Evolutionary conservation across 441 rosid species (phyloP).

Genomic region (Populus hybrid): DNA sequence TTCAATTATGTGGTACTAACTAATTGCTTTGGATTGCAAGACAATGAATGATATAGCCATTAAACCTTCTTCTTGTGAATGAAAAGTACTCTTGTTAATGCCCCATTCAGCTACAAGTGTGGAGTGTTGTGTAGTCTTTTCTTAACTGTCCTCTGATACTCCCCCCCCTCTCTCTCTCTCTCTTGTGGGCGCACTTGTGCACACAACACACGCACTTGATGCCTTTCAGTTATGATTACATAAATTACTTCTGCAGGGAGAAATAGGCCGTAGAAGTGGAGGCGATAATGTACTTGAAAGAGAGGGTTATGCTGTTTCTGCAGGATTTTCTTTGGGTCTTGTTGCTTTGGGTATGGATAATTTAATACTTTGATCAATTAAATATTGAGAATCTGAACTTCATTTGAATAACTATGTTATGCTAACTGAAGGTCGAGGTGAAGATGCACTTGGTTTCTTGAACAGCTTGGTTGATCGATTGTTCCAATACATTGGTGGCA

Average conservation of each 20-base stretch:
- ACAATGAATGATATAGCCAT: not conserved
- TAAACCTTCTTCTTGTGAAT: not conserved
- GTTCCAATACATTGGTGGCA: slow-evolving; percentile 88
- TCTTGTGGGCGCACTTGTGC: not conserved
- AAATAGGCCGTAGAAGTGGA: slow-evolving; percentile 96
- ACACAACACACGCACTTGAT: slow-evolving; percentile 1
- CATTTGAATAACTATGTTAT: slow-evolving; percentile 21
- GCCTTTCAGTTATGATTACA: slow-evolving; percentile 19
- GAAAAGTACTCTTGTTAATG: not conserved
- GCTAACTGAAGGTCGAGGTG: slow-evolving; percentile 80
- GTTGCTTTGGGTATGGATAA: slow-evolving; percentile 78
- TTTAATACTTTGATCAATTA: not conserved
- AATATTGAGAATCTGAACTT: not conserved
- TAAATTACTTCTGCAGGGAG: slow-evolving; percentile 56
- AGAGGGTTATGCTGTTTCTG: slow-evolving; percentile 99
- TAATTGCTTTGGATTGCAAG: not conserved
- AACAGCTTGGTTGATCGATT: slow-evolving; percentile 76
- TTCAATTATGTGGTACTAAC: not conserved
- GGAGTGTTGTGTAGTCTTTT: slow-evolving; percentile 10
- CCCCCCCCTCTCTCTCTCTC: too few relatives aligned
- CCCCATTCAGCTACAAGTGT: slow-evolving; percentile 2
- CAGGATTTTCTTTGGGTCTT: slow-evolving; percentile 96
- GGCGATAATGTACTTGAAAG: slow-evolving; percentile 99
- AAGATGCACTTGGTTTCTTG: slow-evolving; percentile 72
- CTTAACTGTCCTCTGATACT: slow-evolving; percentile 8